Evolutionary conservation across 169 alveolate genomes (phyloP), one percentile per base, ranked within the genome.

Genomic region (Eimeria praecox): DNA sequence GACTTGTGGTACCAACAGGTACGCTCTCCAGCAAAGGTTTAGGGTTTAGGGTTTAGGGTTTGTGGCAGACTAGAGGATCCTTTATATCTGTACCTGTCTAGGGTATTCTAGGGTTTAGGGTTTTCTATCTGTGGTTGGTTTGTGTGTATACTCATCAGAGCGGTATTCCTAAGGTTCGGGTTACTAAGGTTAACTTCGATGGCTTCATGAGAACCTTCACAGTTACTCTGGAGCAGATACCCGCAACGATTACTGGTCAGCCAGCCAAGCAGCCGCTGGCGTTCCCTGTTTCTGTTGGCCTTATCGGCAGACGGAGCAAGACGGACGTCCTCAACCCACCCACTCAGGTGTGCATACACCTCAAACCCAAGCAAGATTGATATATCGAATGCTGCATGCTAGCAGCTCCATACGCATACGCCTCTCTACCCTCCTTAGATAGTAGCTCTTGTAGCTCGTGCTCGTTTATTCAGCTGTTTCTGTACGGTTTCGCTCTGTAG

Each of bases 1-100:
- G 98, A 97, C 90, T 96, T 97, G 46, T 98, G 99, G 99, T 98
- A 96, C 96, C 89, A 96, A 64, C 99, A 98, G 90, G 98, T 98
- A n/a, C 2, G 75, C n/a, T n/a, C n/a, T n/a, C n/a, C n/a, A 27
- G 9, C 73, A 5, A 62, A 30, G 73, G 73, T 73, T 77, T 0
- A 38, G 59, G 87, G 87, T 33, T 77, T 77, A 40, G 87, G 87
- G 33, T 12, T 44, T 16, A 10, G 27, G 87, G 56, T 77, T 44
- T 77, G 18, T 27, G 59, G 59, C 20, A 12, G 59, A 12, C 20
- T 12, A 49, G 59, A 5, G 5, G 20, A 12, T 49, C 12, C 59
- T 49, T 49, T 5, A 5, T 49, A 12, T 49, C 12, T n/a, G n/a
- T n/a, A n/a, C n/a, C n/a, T n/a, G n/a, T n/a, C n/a, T n/a, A n/a